phyloP scores from a whole-genome alignment of 805 yeast genomes.

The Spathaspora arborariae region DNA sequence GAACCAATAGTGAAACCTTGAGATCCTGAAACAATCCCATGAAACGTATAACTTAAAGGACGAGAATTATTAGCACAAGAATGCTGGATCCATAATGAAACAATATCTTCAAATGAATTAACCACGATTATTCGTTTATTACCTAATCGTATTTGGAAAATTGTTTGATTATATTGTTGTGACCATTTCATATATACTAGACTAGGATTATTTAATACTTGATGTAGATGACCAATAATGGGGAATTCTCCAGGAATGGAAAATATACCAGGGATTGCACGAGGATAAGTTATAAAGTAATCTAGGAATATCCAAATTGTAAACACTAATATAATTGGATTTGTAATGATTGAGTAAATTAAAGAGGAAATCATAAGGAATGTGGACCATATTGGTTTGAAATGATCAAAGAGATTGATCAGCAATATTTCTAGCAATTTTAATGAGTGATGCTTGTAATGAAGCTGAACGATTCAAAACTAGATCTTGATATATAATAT shows the following conservation, averaged over 20 bases:
- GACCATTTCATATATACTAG: constrained; percentile 44
- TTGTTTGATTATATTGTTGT: constrained; percentile 32
- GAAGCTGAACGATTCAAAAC: background rate
- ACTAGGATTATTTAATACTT: constrained; percentile 48
- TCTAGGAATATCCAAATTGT: background rate
- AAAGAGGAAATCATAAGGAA: background rate
- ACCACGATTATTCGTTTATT: constrained; percentile 55
- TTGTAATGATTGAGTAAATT: background rate
- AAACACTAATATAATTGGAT: background rate
- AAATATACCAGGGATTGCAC: constrained; percentile 35
- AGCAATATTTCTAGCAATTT: background rate
- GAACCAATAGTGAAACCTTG: constrained; percentile 64
- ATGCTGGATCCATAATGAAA: constrained; percentile 46
- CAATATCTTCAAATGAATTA: constrained; percentile 56
- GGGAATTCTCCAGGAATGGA: constrained; percentile 43
- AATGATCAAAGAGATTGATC: background rate
- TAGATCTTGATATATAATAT: background rate
- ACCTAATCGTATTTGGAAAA: constrained; percentile 67
- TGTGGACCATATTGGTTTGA: background rate
- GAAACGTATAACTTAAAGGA: constrained; percentile 66
- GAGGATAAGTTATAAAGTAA: constrained; percentile 14
- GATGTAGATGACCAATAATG: constrained; percentile 47
- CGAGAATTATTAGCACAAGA: constrained; percentile 59
- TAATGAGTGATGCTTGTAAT: background rate
- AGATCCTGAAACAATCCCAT: constrained; percentile 50